Evolutionary conservation across 108 stramenopile species (phyloP).

Genomic region (Pseudonitzschia multiseries): DNA sequence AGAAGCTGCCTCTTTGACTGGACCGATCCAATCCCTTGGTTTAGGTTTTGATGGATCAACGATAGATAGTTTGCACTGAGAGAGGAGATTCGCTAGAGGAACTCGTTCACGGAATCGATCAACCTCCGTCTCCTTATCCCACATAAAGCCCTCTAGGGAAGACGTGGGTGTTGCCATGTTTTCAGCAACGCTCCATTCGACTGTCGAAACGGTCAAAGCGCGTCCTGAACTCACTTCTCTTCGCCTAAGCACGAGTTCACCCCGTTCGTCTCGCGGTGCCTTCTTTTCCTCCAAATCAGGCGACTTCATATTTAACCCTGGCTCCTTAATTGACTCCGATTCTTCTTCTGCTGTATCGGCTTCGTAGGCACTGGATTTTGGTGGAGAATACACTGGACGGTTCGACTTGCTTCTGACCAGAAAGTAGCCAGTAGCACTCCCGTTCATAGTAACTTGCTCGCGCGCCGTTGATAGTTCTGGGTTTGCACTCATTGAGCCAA

Average conservation of each 20-base stretch:
- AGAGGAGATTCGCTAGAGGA: conserved; percentile 72
- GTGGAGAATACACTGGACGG: conserved; percentile 68
- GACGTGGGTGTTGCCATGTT: conserved; percentile 75
- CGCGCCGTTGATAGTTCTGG: conserved; percentile 13
- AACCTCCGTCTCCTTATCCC: conserved; percentile 90
- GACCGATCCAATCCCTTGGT: conserved; percentile 78
- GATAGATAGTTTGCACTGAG: conserved; percentile 55
- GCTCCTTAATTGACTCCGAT: conserved; percentile 37
- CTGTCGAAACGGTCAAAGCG: conserved; percentile 73
- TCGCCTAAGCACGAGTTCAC: conserved; percentile 74
- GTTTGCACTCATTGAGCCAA: conserved; percentile 52
- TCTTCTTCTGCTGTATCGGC: conserved; percentile 31
- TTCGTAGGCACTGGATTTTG: conserved; percentile 33
- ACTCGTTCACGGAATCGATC: conserved; percentile 81
- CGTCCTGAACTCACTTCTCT: conserved; percentile 85
- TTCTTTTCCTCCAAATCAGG: conserved; percentile 27
- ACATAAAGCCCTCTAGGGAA: conserved; percentile 81
- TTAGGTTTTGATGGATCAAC: conserved; percentile 67
- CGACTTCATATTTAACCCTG: conserved; percentile 17
- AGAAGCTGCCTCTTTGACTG: conserved; percentile 45
- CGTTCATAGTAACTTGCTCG: conserved; percentile 49
- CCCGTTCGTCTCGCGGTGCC: conserved; percentile 69
- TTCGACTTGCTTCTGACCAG: conserved; percentile 65
- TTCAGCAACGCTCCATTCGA: conserved; percentile 91
- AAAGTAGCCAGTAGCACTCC: conserved; percentile 69